These are phyloP conservation scores for Marasmius sp. DNA, from an alignment of 1,284 basidiomycete species.

Conservation along the genomic window DNA sequence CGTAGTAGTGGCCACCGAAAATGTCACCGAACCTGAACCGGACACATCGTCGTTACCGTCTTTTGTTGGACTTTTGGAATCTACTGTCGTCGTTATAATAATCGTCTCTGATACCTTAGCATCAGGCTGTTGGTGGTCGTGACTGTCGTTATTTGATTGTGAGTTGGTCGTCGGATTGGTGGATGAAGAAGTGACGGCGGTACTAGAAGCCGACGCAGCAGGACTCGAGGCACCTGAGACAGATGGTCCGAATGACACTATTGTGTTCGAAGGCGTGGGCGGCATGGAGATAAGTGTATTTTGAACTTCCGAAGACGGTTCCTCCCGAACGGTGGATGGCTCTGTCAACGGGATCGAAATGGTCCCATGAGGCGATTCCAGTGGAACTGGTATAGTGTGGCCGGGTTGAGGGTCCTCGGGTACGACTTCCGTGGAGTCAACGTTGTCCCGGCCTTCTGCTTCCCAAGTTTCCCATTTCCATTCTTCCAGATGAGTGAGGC, in stretches of 20 bases:
- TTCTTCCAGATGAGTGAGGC: constrained; percentile 94
- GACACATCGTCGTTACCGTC: background rate
- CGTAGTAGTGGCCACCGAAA: constrained; percentile 2
- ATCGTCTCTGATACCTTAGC: no score
- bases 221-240: background rate
- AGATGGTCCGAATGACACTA: background rate
- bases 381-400: constrained; percentile 1
- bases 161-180: background rate
- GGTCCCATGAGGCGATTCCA: background rate
- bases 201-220: background rate
- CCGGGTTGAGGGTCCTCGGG: constrained; percentile 13
- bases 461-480: constrained; percentile 90
- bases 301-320: no score
- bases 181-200: background rate
- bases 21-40: background rate
- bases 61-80: no score
- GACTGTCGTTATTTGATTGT: background rate
- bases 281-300: background rate
- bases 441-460: constrained; percentile 54
- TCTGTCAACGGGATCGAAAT: background rate
- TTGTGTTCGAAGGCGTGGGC: background rate
- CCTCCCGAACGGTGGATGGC: background rate
- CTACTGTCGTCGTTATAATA: no score
- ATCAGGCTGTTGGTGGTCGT: no score
- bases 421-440: constrained; percentile 27